phyloP scores from a whole-genome alignment of 768 basidiomycete species.

The Boletus subparvulus region DNA sequence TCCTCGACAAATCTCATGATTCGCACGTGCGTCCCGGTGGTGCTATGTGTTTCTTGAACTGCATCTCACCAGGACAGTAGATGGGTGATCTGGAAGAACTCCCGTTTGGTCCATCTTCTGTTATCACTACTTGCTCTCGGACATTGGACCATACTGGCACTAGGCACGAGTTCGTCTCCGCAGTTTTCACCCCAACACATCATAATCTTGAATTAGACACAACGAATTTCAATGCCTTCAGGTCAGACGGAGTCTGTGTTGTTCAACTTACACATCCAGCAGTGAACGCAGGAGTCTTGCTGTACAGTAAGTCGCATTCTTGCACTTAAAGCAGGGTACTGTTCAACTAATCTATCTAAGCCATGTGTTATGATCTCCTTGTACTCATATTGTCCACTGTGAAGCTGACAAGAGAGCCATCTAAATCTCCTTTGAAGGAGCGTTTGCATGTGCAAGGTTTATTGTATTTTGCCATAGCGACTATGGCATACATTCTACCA shows the following conservation, averaged over 20 bases:
- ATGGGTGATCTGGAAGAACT: slow-evolving; percentile 29
- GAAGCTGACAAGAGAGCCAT: slow-evolving; percentile 13
- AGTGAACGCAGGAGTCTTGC: slow-evolving; percentile 1
- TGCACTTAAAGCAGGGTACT: background rate
- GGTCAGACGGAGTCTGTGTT: slow-evolving; percentile 1
- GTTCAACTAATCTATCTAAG: slow-evolving; percentile 7
- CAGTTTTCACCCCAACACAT: too few species aligned
- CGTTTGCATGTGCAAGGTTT: slow-evolving; percentile 19
- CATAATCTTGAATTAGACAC: slow-evolving; percentile 6
- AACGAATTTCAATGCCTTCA: background rate
- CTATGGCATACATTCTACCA: slow-evolving; percentile 8
- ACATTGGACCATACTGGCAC: slow-evolving; percentile 22
- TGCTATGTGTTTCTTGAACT: background rate
- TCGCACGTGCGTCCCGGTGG: slow-evolving; percentile 22
- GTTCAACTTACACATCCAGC: background rate
- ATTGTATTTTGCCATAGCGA: slow-evolving; percentile 14
- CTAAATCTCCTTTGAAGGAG: slow-evolving; percentile 9
- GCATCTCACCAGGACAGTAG: slow-evolving; percentile 1
- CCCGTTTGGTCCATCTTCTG: slow-evolving; percentile 11
- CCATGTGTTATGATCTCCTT: slow-evolving; percentile 20
- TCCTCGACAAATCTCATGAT: slow-evolving; percentile 26
- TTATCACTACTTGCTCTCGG: slow-evolving; percentile 18
- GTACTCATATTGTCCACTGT: slow-evolving; percentile 17
- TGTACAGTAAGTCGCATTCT: slow-evolving; percentile 17
- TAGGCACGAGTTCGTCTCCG: slow-evolving; percentile 5